Percentiles rank a stretch among this genome's conserved stretches.
These are phyloP conservation scores for Microbotryum lychnidis-dioicae DNA, from an alignment of 1,284 basidiomycete species.

Conservation along the genomic window DNA sequence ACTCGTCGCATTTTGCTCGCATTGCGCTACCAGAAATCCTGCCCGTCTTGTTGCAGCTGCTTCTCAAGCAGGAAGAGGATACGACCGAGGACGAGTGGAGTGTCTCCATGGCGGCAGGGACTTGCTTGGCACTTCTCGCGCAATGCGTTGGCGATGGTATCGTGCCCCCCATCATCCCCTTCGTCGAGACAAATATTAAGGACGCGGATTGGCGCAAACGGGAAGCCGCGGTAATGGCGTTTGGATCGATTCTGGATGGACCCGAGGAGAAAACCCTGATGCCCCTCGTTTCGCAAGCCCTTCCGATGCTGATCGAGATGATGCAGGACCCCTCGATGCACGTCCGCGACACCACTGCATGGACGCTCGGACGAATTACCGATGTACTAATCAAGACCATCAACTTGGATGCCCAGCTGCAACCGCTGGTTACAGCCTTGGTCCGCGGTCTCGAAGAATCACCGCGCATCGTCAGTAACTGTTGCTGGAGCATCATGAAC, in stretches of 20 bases:
- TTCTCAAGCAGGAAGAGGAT: constrained; percentile 91
- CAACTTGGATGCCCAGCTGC: constrained; percentile 80
- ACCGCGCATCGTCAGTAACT: constrained; percentile 77
- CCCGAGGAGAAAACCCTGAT: constrained; percentile 78
- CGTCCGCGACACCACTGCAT: constrained; percentile 95
- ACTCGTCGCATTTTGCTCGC: constrained; percentile 87
- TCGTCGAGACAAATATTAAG: constrained; percentile 95
- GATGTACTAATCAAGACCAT: constrained; percentile 81
- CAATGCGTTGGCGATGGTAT: constrained; percentile 85
- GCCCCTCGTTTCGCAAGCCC: constrained; percentile 86
- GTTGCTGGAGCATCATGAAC: constrained; percentile 95
- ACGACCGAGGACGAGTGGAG: constrained; percentile 99
- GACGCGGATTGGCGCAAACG: constrained; percentile 82
- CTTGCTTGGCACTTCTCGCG: constrained; percentile 80
- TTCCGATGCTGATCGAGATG: constrained; percentile 91
- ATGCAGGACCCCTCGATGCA: constrained; percentile 76
- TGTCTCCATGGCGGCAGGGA: constrained; percentile 94
- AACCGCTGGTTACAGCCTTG: constrained; percentile 72
- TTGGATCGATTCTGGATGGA: constrained; percentile 94
- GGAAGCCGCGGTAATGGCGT: constrained; percentile 96
- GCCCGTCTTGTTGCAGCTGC: constrained; percentile 78
- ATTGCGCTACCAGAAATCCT: constrained; percentile 89
- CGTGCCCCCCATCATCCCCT: constrained; percentile 88
- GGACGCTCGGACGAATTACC: constrained; percentile 94
- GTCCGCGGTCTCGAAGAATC: constrained; percentile 73